Base-by-base conservation (phyloP, 805 yeast species). In the Zygoascus bituminiphila region DNA sequence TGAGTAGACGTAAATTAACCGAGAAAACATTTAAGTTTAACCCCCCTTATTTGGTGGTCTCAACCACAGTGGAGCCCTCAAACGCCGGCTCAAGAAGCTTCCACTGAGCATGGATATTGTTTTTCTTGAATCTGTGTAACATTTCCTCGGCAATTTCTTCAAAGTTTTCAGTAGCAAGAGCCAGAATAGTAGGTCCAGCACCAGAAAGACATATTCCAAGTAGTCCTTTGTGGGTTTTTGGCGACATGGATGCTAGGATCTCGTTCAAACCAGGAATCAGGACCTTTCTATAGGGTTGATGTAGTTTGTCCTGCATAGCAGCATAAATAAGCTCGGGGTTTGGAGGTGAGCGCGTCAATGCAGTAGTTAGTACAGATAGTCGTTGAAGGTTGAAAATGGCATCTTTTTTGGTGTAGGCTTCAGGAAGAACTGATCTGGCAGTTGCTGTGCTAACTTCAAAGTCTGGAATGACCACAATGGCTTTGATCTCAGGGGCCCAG, bases 171-270 rank as follows among this genome's bases (percentile, higher is more conserved):
- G 96, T 88, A 4, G 98, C 98, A 54, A 93, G 75, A 38, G 96
- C 95, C 54, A 93, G 71, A 49, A 93, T 89, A 6, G 98, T 93
- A 49, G 98, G 98, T 7, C 98, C 98, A 5, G 98, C 98, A 46
- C 98, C 98, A 23, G 95, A 84, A 50, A 93, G 74, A 64, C 98
- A 93, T 58, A 93, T 87, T 46, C 98, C 98, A 50, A 93, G 74
- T 43, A 89, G 73, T 2, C 97, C 97, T 1, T 83, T 82, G 63
- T 86, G 85, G 5, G 85, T 72, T 41, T 77, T 74, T 39, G 98
- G 96, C 0, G 94, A 86, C 45, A 93, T 82, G 12, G 84, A 74
- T 5, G 79, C 72, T 57, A 93, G 74, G 44, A 93, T 87, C 53
- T 86, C 88, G 9, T 83, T 74, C 48, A 93, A 75, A 0, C 98